Percentiles rank a stretch among this genome's conserved stretches.
phyloP scores from a whole-genome alignment of 2,329 filamentous ascomycete genomes.

The Calonectria leucothoes region DNA sequence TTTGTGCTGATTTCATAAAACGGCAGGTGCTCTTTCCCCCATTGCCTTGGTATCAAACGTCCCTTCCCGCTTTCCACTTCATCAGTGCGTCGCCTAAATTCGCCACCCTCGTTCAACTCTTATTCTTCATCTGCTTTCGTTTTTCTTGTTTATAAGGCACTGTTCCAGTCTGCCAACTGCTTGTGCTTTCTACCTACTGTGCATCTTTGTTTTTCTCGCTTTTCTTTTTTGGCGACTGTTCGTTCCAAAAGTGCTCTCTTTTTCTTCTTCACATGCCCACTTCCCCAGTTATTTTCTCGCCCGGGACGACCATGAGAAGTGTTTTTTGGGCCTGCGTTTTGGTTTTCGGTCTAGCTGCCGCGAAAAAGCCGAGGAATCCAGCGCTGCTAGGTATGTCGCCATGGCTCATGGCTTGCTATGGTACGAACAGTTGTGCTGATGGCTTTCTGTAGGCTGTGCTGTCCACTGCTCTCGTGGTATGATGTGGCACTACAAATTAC shows the following conservation, averaged over 20 bases:
- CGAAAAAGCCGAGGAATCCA: slow-evolving; percentile 1
- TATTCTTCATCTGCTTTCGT: neutral
- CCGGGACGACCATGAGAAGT: slow-evolving; percentile 37
- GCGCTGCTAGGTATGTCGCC: slow-evolving; percentile 25
- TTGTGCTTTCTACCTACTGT: slow-evolving; percentile 12
- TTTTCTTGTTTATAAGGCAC: neutral
- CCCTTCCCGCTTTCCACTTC: neutral
- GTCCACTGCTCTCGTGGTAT: slow-evolving; percentile 31
- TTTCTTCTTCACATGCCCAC: slow-evolving; percentile 31
- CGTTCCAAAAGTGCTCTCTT: slow-evolving; percentile 41
- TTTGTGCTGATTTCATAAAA: neutral
- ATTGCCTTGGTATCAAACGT: neutral
- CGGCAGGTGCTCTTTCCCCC: neutral
- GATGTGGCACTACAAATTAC: slow-evolving; percentile 16
- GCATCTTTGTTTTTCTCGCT: slow-evolving; percentile 13
- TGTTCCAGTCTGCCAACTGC: neutral
- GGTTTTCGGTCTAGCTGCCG: slow-evolving; percentile 22
- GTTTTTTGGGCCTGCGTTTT: slow-evolving; percentile 21
- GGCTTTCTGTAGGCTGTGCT: slow-evolving; percentile 23
- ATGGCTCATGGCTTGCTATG: neutral
- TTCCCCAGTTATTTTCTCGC: slow-evolving; percentile 20
- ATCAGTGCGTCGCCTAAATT: neutral
- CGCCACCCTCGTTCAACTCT: neutral
- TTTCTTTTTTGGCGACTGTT: slow-evolving; percentile 47
- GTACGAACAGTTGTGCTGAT: neutral